Base-by-base conservation (phyloP, 2,329 filamentous ascomycete genomes). In the Ceratocystis cacaofunesta region DNA sequence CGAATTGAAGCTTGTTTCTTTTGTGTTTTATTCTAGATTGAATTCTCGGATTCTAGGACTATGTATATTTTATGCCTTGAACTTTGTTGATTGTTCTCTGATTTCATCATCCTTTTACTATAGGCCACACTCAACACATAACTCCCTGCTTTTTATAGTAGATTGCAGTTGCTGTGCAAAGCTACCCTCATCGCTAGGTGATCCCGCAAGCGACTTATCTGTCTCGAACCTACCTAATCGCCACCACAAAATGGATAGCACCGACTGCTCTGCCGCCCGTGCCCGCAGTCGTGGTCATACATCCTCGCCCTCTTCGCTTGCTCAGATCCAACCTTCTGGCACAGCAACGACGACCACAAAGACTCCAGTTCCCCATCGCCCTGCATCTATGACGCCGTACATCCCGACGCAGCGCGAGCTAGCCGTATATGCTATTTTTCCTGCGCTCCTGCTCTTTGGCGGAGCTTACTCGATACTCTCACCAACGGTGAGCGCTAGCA, bases 381-480 rank as follows among this genome's bases (percentile, higher is more conserved):
- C 19, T 4, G 3, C 8, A 22, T 8, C 6, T 28, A 48, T 41
- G 55, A n/a, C 77, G 52, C 86, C 88, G 2, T 84, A 82, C 74
- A 78, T 90, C 2, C 89, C 88, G 3, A 90, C 88, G 1, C 79
- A 81, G 7, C 78, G 86, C 71, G 89, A 95, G 73, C 76, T 80
- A 28, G 70, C 83, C 65, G 77, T 86, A 25, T 81, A 96, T 36
- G 74, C 78, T 2, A 70, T 89, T 68, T 97, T 96, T 77, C 92
- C 92, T 3, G 70, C 78, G 30, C 86, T 92, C 5, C 85, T 99
- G 66, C 69, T 90, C 65, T 82, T 96, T 69, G 94, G 94, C 69
- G 88, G 89, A 32, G 72, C 95, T 69, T 96, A 90, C 80, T 87
- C 87, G 58, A 77, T 84, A 44, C 76, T 97, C 63, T 92, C 90